Conservation (phyloP, 2,329 filamentous ascomycete species). For the Aspergillus melleus region DNA sequence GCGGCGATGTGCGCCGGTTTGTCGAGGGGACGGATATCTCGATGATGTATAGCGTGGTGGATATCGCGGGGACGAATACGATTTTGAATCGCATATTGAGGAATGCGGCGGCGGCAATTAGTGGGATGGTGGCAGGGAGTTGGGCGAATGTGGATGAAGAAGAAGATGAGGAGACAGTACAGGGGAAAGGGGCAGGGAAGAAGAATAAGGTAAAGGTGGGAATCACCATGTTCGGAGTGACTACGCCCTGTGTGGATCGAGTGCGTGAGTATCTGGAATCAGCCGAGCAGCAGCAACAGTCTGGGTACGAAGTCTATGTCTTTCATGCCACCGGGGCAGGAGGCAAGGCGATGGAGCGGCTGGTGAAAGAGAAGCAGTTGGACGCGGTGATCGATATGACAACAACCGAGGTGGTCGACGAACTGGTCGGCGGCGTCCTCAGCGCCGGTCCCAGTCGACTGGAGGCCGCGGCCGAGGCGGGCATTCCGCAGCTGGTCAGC, state of each 20-base stretch:
- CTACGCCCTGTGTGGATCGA: constrained; percentile 63
- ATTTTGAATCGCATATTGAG: constrained; percentile 58
- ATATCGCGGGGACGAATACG: constrained; percentile 65
- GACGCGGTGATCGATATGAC: constrained; percentile 71
- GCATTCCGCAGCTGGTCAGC: constrained; percentile 59
- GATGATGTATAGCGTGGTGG: constrained; percentile 71
- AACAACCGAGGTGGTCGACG: constrained; percentile 67
- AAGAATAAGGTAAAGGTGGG: constrained; percentile 45
- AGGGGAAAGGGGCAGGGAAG: background rate
- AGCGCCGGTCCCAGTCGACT: constrained; percentile 59
- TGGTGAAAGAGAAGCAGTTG: constrained; percentile 58
- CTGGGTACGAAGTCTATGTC: constrained; percentile 58
- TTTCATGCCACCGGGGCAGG: constrained; percentile 72
- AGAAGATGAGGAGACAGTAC: background rate
- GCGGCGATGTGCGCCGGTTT: constrained; percentile 64
- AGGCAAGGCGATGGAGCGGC: constrained; percentile 67
- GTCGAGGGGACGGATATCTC: constrained; percentile 68
- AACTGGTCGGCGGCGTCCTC: constrained; percentile 63
- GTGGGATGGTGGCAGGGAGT: constrained; percentile 52
- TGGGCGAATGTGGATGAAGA: background rate
- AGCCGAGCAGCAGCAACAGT: constrained; percentile 28
- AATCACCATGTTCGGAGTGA: constrained; percentile 75
- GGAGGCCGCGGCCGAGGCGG: constrained; percentile 55
- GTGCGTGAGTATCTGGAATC: constrained; percentile 54
- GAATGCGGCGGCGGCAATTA: constrained; percentile 64